These are phyloP conservation scores for Galerina sulciceps DNA, from an alignment of 768 basidiomycete species.

Conservation along the genomic window DNA sequence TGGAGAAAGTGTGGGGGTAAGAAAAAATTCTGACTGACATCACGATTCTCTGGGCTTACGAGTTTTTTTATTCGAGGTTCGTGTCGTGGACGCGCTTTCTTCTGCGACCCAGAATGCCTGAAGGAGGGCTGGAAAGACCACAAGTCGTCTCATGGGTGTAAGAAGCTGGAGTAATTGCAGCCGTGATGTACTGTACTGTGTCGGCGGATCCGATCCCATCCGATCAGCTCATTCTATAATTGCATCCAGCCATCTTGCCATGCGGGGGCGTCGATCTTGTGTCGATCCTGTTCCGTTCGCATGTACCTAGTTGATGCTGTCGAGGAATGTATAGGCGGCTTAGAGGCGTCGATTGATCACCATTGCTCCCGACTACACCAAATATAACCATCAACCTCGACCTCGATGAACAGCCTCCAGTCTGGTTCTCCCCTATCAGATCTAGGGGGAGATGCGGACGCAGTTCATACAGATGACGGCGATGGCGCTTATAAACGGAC, in stretches of 20 bases:
- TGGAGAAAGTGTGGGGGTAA: conserved; percentile 46
- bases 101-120: conserved; percentile 30
- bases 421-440: neutral
- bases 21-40: conserved; percentile 6
- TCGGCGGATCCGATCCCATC: neutral
- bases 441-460: neutral
- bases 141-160: conserved; percentile 27
- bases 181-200: neutral
- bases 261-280: neutral
- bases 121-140: conserved; percentile 38
- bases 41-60: neutral
- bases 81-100: conserved; percentile 30
- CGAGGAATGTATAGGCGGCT: neutral
- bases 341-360: neutral
- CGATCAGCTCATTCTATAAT: too few species aligned
- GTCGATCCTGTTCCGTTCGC: neutral
- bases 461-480: neutral
- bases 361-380: conserved; percentile 1
- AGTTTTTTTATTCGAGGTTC: conserved; percentile 15
- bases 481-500: neutral
- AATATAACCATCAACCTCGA: neutral
- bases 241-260: neutral
- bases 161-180: conserved; percentile 13
- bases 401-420: neutral
- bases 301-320: conserved; percentile 1